Base-by-base conservation (phyloP, 108 stramenopile genomes). In the Cyclostephanos tholiformis region DNA sequence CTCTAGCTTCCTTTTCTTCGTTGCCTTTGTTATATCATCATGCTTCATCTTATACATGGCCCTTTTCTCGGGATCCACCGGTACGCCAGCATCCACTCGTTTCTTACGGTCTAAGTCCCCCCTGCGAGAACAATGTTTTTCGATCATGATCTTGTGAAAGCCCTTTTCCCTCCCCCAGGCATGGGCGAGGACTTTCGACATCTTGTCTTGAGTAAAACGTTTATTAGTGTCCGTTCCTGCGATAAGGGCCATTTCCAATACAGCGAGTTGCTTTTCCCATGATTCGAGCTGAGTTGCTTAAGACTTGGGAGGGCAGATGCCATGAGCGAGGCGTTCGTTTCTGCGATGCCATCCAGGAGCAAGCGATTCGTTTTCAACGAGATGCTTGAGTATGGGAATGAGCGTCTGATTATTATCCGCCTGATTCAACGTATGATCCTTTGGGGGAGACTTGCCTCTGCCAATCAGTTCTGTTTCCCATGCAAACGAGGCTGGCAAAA, bases 271-370 rank as follows among this genome's bases (percentile, higher is more conserved):
- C 17, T 83, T 79, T 75, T 91, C 90, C 88, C 90, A 91, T 6
- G 85, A 76, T 61, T 91, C 90, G 27, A 91, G 68, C 63, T 88
- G 86, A 30, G 55, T 41, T 38, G 74, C 50, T 4, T 86, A 65
- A 0, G 72, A 73, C 7, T 74, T 67, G 0, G 83, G 72, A 8
- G 85, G 85, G 53, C 71, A 73, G 19, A 87, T 58, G 4, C 90
- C 90, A n/a, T 86, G 60, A n/a, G 90, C 90, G 19, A 86, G 83
- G 27, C 87, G 85, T 72, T 91, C 90, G 17, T 66, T 60, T 61
- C 82, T 78, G 16, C 90, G 86, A 67, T 91, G 90, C 90, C 90
- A 91, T 48, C 90, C 90, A 11, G 78, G 49, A 39, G 85, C 84
- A 12, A 53, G 61, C 19, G 32, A 49, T 1, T 66, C 48, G 46